Evolutionary conservation across 2,329 filamentous ascomycete species (phyloP), one percentile per base, ranked within the genome.

Genomic region (Teratosphaeria destructans): DNA sequence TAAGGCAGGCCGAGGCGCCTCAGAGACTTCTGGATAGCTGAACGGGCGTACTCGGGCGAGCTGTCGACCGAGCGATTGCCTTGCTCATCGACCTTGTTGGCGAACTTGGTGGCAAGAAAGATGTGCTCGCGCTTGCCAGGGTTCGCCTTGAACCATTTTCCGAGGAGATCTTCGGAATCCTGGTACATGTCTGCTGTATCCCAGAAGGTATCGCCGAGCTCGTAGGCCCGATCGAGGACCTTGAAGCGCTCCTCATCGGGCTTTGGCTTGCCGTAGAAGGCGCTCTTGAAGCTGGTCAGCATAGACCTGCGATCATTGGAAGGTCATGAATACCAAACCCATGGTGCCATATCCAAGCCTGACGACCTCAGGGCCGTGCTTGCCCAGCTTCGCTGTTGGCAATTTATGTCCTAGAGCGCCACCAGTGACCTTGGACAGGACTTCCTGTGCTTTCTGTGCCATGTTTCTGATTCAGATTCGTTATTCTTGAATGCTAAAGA

Each of bases 31-130:
- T 71, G 71, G 56, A 72, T 73, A 0, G 77, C 75, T 56, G 72
- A 56, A 29, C 72, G 73, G 49, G 62, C 66, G 61, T 77, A 77
- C 56, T 77, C 76, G 0, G 76, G 75, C 2, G 70, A 67, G 35
- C 69, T 73, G 60, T 77, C 71, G n/a, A 77, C 68, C 8, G 57
- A 64, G 14, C 70, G 67, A 4, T 67, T 65, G 8, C 72, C 69
- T 56, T 79, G 72, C 34, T 74, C 73, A 5, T 76, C 77, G 62
- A 61, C 56, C 32, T 70, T 57, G 60, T 77, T 75, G 55, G 71
- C 81, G 66, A 83, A 83, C 67, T 83, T 82, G 64, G 80, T 78
- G 0, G 80, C 79, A 16, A 81, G 71, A 68, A 80, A 80, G 66
- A 80, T 77, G 62, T 78, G 71, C 62, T 77, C 70, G 23, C 79